A percentile compares a stretch with the other conserved stretches of the same genome.
Evolutionary conservation across 768 basidiomycete species (phyloP).

Genomic region (Guyanaporus albipodus): DNA sequence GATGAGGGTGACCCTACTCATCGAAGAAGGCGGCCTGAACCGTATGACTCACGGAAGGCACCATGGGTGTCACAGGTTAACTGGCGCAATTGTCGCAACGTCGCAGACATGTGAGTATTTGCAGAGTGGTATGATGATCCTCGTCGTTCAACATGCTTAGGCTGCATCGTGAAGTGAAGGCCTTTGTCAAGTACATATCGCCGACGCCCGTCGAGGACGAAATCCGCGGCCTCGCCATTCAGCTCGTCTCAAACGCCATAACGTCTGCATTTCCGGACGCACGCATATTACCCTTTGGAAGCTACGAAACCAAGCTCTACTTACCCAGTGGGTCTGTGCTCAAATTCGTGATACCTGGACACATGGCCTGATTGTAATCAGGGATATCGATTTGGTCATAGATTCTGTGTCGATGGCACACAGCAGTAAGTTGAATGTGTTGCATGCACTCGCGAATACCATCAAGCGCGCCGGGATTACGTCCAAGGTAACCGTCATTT

Average conservation of each 20-base stretch:
- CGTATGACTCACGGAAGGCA: constrained; percentile 50
- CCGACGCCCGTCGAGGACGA: constrained; percentile 86
- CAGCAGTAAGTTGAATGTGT: constrained; percentile 61
- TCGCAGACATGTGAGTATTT: constrained; percentile 73
- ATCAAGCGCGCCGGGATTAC: constrained; percentile 75
- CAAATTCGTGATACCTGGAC: not conserved
- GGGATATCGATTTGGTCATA: constrained; percentile 95
- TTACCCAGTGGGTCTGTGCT: constrained; percentile 79
- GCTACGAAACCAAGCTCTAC: constrained; percentile 90
- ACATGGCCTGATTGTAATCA: constrained; percentile 31
- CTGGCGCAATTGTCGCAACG: constrained; percentile 70
- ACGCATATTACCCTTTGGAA: constrained; percentile 82
- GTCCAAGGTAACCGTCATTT: constrained; percentile 78
- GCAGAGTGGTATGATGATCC: not conserved
- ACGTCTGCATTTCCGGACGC: constrained; percentile 72
- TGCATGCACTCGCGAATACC: constrained; percentile 74
- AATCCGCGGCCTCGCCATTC: constrained; percentile 68
- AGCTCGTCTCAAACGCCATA: constrained; percentile 65
- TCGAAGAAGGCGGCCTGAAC: constrained; percentile 49
- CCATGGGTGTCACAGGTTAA: constrained; percentile 72
- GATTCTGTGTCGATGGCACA: constrained; percentile 73
- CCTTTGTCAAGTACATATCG: constrained; percentile 84
- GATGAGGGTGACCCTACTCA: constrained; percentile 40
- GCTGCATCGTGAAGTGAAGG: constrained; percentile 81
- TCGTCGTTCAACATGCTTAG: constrained; percentile 37